Conservation (phyloP, 371 early-diverging fungal species). For the Syncephalastrum monosporum region DNA sequence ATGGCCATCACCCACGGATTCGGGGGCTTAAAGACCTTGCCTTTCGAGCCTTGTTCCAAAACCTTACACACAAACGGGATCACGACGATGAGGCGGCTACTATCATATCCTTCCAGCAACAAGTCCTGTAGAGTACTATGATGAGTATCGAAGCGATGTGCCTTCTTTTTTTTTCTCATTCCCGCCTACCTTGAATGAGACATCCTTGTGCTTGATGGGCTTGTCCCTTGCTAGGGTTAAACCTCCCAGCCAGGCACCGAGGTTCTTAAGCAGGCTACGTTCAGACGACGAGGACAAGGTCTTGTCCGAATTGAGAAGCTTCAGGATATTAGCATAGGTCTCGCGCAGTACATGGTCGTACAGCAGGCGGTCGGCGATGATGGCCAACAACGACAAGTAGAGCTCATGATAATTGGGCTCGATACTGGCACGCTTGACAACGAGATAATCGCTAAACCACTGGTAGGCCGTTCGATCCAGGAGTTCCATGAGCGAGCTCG, state of each 20-base stretch:
- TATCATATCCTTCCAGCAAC: slow-evolving; percentile 88
- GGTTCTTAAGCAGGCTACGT: slow-evolving; percentile 86
- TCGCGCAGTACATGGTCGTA: slow-evolving; percentile 80
- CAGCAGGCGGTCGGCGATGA: slow-evolving; percentile 61
- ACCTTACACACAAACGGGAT: slow-evolving; percentile 99
- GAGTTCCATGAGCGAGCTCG: slow-evolving; percentile 73
- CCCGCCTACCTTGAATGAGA: slow-evolving; percentile 81
- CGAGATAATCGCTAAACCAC: slow-evolving; percentile 93
- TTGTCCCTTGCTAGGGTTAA: slow-evolving; percentile 91
- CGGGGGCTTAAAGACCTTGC: slow-evolving; percentile 90
- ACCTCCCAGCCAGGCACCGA: slow-evolving; percentile 97
- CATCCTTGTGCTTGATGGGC: slow-evolving; percentile 91
- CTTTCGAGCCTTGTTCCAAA: slow-evolving; percentile 81
- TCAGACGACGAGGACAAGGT: slow-evolving; percentile 90
- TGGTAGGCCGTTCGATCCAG: slow-evolving; percentile 65
- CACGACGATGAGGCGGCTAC: slow-evolving; percentile 86
- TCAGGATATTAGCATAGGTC: slow-evolving; percentile 83
- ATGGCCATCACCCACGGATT: slow-evolving; percentile 98
- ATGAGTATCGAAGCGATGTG: neutral
- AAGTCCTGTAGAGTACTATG: slow-evolving; percentile 57
- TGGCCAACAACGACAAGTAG: slow-evolving; percentile 79
- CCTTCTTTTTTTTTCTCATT: no score
- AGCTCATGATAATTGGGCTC: slow-evolving; percentile 94
- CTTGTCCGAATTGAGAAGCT: slow-evolving; percentile 89
- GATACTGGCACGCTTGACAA: slow-evolving; percentile 90